Base-by-base conservation (phyloP, 768 basidiomycete genomes). In the Podaxis pistillaris region DNA sequence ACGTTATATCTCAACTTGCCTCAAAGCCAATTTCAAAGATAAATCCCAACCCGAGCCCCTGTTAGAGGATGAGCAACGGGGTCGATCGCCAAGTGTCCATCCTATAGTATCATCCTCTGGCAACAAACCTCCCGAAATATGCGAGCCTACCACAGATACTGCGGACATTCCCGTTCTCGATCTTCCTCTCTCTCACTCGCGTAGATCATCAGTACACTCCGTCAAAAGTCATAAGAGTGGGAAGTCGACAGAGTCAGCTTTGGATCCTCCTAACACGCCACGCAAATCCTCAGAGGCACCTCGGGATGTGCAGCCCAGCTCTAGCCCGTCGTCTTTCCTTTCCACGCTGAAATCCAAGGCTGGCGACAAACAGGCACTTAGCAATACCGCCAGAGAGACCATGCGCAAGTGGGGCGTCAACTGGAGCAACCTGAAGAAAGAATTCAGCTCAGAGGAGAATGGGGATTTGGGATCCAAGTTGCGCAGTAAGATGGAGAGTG, bases 341-440 rank as follows among this genome's bases (percentile, higher is more conserved):
- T 85, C 90, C 17, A 87, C 89, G 24, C 81, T 93, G 57, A 91
- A 90, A 71, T 86, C 91, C 5, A 89, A 88, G 47, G 85, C 88
- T 0, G 78, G 78, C 2, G 95, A 96, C 73, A 96, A 94, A 71
- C 90, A 95, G 72, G 91, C 91, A 6, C 76, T 96, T 49, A 88
- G 87, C 65, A 89, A 91, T 67, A 86, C 90, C 0, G 92, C 94
- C 12, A 91, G 89, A 71, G 96, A 97, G 70, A 83, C 91, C 8
- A 89, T 97, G 81, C 87, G 89, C 63, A 96, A 96, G 71, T 96
- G 94, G 94, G 88, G 94, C 24, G 88, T 87, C 28, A 93, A 86
- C 62, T 95, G 93, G 89, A 78, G 84, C 51, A 80, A 80, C 12
- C 69, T 86, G 72, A 86, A 82, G 75, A 88, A 84, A 72, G 86